Evolutionary conservation across 768 basidiomycete species (phyloP).

Genomic region (Psilocybe tampanensis): DNA sequence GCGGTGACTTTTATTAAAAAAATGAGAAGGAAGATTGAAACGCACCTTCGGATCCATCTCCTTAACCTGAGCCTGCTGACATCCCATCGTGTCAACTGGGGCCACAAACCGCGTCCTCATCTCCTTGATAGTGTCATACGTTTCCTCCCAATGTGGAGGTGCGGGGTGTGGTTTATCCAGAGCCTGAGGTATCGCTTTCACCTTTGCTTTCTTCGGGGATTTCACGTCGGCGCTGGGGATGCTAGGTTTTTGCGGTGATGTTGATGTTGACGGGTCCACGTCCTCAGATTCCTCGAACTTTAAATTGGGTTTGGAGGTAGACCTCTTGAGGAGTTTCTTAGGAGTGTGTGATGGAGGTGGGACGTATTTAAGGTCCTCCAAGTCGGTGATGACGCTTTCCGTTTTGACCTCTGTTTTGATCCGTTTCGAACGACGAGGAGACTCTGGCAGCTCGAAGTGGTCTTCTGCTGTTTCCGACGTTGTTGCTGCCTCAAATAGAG

Average conservation of each 20-base stretch:
- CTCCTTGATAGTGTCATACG: constrained; percentile 69
- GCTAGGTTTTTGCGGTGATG: constrained; percentile 26
- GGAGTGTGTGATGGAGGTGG: constrained; percentile 7
- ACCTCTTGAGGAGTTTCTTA: constrained; percentile 2
- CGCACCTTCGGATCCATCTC: constrained; percentile 69
- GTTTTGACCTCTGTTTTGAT: constrained; percentile 16
- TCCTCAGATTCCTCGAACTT: not conserved
- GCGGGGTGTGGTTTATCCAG: constrained; percentile 66
- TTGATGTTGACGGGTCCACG: constrained; percentile 28
- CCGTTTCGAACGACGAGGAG: constrained; percentile 23
- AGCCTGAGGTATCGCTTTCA: constrained; percentile 55
- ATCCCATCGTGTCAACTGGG: constrained; percentile 94
- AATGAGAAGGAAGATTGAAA: not conserved
- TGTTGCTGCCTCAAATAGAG: constrained; percentile 10
- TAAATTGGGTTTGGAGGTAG: not conserved
- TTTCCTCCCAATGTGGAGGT: constrained; percentile 68
- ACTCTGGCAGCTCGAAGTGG: constrained; percentile 1
- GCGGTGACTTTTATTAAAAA: not conserved
- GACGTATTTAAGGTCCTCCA: constrained; percentile 19
- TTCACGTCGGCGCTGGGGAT: constrained; percentile 5
- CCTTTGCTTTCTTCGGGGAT: constrained; percentile 56
- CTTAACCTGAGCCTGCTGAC: constrained; percentile 65
- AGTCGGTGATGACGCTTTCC: constrained; percentile 17
- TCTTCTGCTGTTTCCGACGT: too few relatives aligned
- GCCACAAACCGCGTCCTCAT: constrained; percentile 77